These are phyloP conservation scores for Exophiala dermatitidis DNA, from an alignment of 2,329 filamentous ascomycete species.

Conservation along the genomic window DNA sequence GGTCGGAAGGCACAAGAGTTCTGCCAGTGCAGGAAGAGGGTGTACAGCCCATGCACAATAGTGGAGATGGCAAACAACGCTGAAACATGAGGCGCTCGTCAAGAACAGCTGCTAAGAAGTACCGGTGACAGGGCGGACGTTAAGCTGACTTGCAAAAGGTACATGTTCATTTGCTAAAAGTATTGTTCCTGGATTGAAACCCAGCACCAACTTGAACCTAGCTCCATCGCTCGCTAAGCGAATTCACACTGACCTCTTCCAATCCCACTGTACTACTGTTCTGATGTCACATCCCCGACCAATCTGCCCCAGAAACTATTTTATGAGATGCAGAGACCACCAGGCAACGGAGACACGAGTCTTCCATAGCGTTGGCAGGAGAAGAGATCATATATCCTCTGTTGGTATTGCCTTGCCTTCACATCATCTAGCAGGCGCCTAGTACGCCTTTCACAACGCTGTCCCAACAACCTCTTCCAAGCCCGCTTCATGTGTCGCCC, in stretches of 20 bases:
- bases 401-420: too few relatives aligned
- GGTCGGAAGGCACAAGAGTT: neutral
- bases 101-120: neutral
- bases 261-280: too few relatives aligned
- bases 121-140: constrained; percentile 1
- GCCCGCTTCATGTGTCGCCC: too few relatives aligned
- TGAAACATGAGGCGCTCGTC: constrained; percentile 11
- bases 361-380: too few relatives aligned
- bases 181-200: neutral
- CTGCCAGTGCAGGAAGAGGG: neutral
- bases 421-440: too few relatives aligned
- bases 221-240: neutral
- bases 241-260: neutral
- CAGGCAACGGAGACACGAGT: too few relatives aligned
- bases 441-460: too few relatives aligned
- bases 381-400: too few relatives aligned
- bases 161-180: neutral
- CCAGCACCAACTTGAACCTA: neutral
- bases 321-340: too few relatives aligned
- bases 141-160: neutral
- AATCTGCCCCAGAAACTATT: too few relatives aligned
- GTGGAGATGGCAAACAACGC: constrained; percentile 6
- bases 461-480: too few relatives aligned
- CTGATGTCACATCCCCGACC: too few relatives aligned
- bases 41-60: constrained; percentile 2